Percentiles rank a stretch among this genome's conserved stretches.
phyloP scores from a whole-genome alignment of 169 alveolate genomes.

The Plasmodium fragile region DNA sequence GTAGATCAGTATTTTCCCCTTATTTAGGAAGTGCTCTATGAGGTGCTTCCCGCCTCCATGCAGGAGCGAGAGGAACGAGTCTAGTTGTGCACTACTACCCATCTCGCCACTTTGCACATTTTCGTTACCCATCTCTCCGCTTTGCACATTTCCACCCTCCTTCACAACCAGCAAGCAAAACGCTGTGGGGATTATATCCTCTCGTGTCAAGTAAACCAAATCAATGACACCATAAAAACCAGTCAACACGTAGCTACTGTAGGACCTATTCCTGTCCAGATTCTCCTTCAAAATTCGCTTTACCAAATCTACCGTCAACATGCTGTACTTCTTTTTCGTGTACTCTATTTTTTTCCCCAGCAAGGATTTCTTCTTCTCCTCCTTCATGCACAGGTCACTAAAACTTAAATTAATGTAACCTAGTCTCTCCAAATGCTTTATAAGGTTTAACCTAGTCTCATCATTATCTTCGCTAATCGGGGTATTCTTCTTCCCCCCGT shows the following conservation, averaged over 20 bases:
- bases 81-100: not conserved
- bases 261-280: constrained; percentile 39
- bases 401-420: constrained; percentile 42
- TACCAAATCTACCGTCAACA: constrained; percentile 53
- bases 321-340: constrained; percentile 53
- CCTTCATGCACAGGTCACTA: constrained; percentile 55
- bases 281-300: constrained; percentile 66
- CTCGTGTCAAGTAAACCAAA: constrained; percentile 1
- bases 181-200: constrained; percentile 28
- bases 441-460: not conserved
- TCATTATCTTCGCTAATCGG: not conserved
- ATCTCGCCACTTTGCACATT: not conserved
- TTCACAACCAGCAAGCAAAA: constrained; percentile 21
- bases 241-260: constrained; percentile 27
- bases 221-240: constrained; percentile 37
- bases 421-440: constrained; percentile 57
- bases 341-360: constrained; percentile 74
- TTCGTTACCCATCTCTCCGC: not conserved
- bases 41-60: not conserved
- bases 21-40: constrained; percentile 24
- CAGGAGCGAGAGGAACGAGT: constrained; percentile 7
- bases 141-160: not conserved
- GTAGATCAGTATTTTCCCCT: constrained; percentile 62
- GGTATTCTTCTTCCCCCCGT: not conserved
- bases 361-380: constrained; percentile 67